Base-by-base conservation (phyloP, 768 basidiomycete genomes). In the Tulasnella calospora region DNA sequence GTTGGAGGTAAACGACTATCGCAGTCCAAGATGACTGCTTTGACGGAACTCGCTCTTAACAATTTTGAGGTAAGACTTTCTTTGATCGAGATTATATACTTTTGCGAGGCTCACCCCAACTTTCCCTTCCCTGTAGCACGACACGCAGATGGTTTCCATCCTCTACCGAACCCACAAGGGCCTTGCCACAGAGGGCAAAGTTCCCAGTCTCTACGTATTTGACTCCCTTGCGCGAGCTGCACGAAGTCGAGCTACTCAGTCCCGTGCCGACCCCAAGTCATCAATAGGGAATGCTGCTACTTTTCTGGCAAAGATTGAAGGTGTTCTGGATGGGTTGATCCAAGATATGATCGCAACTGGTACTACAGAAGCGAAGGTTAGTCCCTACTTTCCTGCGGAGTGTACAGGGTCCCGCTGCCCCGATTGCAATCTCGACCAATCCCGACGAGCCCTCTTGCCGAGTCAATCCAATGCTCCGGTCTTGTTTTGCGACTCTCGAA, bases 181-280 rank as follows among this genome's bases (percentile, higher is more conserved):
- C 12, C 87, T 97, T 46, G 85, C 90, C 5, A 84, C 89, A 21
- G 81, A 88, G 15, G 87, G 88, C 80, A 97, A 98, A 83, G 89
- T 96, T 79, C 90, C 90, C 51, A 95, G 95, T 85, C 87, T 99
- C 73, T 99, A 99, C 85, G 90, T 92, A 55, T 94, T 99, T 83
- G 96, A 99, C 85, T 94, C 96, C 27, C 88, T 99, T 79, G 89
- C 94, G 61, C 91, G 97, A 78, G 95, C 92, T 23, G 94, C 95
- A 27, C 88, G 90, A 79, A 86, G 87, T 79, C 87, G 90, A 71
- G 90, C 87, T 69, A 90, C 86, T 82, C 96, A 95, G 83, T 33
- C 40, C 13, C 69, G 36, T 40, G 77, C 77, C 27, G 77, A 78
- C 70, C 67, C 69, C 30, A 88, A 89, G 74, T 86, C 87, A 74